Conservation (phyloP, 305 asterid genomes). For the Plantago coronopus region DNA sequence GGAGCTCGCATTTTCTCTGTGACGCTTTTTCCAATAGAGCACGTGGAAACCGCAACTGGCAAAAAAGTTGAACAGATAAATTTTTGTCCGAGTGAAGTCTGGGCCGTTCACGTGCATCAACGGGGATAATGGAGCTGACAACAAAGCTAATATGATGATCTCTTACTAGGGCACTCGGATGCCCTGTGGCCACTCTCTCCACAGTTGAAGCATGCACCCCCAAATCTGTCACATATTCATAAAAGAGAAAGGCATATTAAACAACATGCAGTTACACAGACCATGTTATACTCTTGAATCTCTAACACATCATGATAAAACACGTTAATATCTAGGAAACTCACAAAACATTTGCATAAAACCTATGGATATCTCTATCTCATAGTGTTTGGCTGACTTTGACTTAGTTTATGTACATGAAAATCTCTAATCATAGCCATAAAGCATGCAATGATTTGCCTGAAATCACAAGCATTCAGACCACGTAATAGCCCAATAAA, state of each 20-base stretch:
- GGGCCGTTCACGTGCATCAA: slow-evolving; percentile 5
- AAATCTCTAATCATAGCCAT: no score
- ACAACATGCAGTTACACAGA: not conserved
- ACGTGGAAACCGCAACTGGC: slow-evolving; percentile 4
- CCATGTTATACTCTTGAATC: no score
- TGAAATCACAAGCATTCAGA: no score
- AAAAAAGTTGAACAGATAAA: slow-evolving; percentile 10
- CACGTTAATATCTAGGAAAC: no score
- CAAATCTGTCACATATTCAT: slow-evolving; percentile 30
- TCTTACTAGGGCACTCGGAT: slow-evolving; percentile 79
- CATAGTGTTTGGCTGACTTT: no score
- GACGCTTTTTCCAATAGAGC: slow-evolving; percentile 7
- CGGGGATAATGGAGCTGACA: slow-evolving; percentile 6
- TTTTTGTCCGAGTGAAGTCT: not conserved
- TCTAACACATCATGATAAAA: no score
- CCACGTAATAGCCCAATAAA: no score
- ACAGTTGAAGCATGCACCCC: slow-evolving; percentile 86
- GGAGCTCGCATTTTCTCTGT: slow-evolving; percentile 15
- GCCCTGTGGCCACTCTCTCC: slow-evolving; percentile 81
- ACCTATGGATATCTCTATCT: no score
- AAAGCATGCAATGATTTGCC: no score
- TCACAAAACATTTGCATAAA: no score
- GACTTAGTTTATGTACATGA: no score
- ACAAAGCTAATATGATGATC: slow-evolving; percentile 36
- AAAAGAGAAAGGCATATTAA: not conserved